Evolutionary conservation across 345 rosid species (phyloP).

Genomic region (Linum trigynum): DNA sequence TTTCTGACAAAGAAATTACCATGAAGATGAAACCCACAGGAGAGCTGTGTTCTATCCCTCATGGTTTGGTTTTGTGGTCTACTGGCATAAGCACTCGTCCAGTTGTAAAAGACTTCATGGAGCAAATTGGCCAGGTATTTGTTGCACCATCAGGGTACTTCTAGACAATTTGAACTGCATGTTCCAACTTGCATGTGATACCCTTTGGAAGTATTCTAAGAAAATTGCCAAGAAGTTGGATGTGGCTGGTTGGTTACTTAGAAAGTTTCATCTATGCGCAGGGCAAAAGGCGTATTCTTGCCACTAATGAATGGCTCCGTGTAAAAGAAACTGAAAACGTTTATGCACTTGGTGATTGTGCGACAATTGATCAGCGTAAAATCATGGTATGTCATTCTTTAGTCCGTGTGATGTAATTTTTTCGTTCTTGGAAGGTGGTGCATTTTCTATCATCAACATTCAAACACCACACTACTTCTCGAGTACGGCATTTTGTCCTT

Average conservation of each 20-base stretch:
- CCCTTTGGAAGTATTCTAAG: too few relatives aligned
- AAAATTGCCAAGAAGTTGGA: too few relatives aligned
- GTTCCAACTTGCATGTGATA: too few relatives aligned
- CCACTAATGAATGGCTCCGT: slow-evolving; percentile 80
- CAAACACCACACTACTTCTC: too few relatives aligned
- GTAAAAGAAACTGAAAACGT: slow-evolving; percentile 76
- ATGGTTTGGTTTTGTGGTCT: slow-evolving; percentile 92
- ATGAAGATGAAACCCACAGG: slow-evolving; percentile 61
- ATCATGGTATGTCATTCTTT: slow-evolving; percentile 47
- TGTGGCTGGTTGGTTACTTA: too few relatives aligned
- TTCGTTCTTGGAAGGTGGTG: background rate
- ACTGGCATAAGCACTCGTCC: slow-evolving; percentile 86
- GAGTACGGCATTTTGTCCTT: too few relatives aligned
- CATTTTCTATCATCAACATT: too few relatives aligned
- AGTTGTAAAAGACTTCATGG: slow-evolving; percentile 68
- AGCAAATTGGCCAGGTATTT: slow-evolving; percentile 76
- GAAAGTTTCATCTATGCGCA: slow-evolving; percentile 11
- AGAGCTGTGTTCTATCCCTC: slow-evolving; percentile 46
- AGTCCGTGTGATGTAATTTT: slow-evolving; percentile 6
- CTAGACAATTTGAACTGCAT: background rate
- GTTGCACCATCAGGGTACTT: background rate
- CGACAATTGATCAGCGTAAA: slow-evolving; percentile 80
- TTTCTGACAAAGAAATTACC: slow-evolving; percentile 61
- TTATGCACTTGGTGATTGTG: slow-evolving; percentile 93
- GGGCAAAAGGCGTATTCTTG: slow-evolving; percentile 61